Conservation (phyloP, 1,284 basidiomycete genomes). For the Pyrrhoderma lamaoense region DNA sequence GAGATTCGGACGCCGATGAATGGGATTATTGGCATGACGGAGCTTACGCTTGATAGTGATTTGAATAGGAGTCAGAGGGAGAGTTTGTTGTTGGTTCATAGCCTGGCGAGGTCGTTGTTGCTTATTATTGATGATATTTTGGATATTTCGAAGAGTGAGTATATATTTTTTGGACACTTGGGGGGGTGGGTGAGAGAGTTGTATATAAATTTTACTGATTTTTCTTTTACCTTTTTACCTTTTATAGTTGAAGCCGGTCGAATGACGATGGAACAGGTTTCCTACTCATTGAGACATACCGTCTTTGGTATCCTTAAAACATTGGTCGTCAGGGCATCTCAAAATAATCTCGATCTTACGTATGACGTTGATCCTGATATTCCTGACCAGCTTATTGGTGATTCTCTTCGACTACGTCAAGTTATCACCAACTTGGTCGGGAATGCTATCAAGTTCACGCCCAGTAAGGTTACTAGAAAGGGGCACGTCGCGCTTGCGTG, state of each 20-base stretch:
- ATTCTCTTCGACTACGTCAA: conserved; percentile 88
- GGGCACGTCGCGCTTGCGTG: conserved; percentile 92
- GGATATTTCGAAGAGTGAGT: conserved; percentile 95
- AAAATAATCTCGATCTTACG: conserved; percentile 95
- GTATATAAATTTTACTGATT: no score
- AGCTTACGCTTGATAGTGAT: conserved; percentile 92
- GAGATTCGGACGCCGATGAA: conserved; percentile 99
- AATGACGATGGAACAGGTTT: conserved; percentile 99
- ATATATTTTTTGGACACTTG: neutral
- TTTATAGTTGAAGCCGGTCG: conserved; percentile 88
- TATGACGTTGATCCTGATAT: conserved; percentile 96
- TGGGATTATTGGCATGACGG: conserved; percentile 99
- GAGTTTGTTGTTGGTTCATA: conserved; percentile 93
- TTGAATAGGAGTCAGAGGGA: conserved; percentile 86
- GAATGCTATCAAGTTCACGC: conserved; percentile 95
- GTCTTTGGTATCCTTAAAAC: conserved; percentile 99
- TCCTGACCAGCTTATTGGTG: conserved; percentile 95
- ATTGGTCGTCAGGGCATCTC: conserved; percentile 93
- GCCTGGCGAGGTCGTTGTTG: conserved; percentile 86
- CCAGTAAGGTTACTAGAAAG: conserved; percentile 65
- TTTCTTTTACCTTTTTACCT: neutral
- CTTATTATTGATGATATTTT: conserved; percentile 98
- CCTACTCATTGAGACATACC: conserved; percentile 95
- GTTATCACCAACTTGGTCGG: conserved; percentile 95
- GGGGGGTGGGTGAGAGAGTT: no score